phyloP scores from a whole-genome alignment of 164 flowering plant species.

The Magnolia officinalis region DNA sequence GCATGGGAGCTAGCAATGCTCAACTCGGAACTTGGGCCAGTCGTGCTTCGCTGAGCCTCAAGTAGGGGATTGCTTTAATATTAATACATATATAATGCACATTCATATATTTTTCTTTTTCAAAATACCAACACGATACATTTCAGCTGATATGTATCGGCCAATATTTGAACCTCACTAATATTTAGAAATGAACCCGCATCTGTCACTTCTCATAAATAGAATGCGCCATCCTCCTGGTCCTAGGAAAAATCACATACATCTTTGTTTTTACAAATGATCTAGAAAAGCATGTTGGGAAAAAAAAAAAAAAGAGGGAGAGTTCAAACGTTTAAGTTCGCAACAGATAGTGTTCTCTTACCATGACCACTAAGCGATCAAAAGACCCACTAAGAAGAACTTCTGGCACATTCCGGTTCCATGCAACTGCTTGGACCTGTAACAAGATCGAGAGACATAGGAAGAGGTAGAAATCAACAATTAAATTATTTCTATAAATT shows the following conservation, averaged over 20 bases:
- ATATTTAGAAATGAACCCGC: no score
- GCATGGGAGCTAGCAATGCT: neutral
- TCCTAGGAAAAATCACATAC: neutral
- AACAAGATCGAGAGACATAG: conserved; percentile 5
- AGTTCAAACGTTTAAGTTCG: neutral
- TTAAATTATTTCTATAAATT: neutral
- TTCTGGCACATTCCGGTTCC: conserved; percentile 64
- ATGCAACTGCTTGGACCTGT: conserved; percentile 95
- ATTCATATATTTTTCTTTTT: no score
- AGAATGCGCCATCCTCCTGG: neutral
- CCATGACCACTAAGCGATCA: conserved; percentile 82
- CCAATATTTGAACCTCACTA: no score
- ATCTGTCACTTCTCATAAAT: neutral
- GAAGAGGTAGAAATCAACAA: neutral
- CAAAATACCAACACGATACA: no score
- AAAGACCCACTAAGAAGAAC: conserved; percentile 96
- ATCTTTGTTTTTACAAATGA: neutral
- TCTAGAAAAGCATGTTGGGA: neutral
- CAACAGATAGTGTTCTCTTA: conserved; percentile 17
- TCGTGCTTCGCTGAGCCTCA: neutral
- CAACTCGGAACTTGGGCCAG: neutral
- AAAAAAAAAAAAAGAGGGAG: neutral
- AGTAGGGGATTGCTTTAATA: no score
- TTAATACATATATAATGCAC: no score
- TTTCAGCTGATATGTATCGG: no score